Evolutionary conservation across 345 rosid species (phyloP).

Genomic region (Pistacia atlantica): DNA sequence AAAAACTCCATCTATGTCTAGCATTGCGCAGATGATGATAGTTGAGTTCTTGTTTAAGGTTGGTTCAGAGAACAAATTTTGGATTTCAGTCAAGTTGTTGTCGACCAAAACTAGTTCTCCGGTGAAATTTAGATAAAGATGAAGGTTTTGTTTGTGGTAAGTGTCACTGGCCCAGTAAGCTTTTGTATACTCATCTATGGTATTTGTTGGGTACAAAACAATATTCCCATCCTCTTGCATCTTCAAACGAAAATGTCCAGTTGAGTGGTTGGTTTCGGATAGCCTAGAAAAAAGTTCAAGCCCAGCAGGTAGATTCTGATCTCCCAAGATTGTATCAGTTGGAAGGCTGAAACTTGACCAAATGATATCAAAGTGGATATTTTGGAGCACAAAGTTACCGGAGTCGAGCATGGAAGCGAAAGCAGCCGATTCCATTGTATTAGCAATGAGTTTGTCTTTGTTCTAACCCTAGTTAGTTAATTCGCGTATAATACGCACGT

Average conservation of each 20-base stretch:
- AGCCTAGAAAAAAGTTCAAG: conserved; percentile 16
- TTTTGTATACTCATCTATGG: not conserved
- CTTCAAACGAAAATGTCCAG: conserved; percentile 26
- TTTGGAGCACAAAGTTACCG: conserved; percentile 37
- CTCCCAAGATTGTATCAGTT: conserved; percentile 1
- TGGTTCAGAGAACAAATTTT: too few relatives aligned
- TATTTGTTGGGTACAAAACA: not conserved
- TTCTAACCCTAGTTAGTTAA: too few relatives aligned
- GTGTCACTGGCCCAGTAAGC: conserved; percentile 18
- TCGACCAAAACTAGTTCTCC: not conserved
- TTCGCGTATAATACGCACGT: too few relatives aligned
- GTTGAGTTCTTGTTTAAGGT: too few relatives aligned
- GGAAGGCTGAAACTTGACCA: conserved; percentile 31
- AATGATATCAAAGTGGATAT: not conserved
- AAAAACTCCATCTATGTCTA: too few relatives aligned
- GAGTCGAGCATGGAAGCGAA: conserved; percentile 40
- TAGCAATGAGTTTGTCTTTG: too few relatives aligned
- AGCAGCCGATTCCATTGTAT: not conserved
- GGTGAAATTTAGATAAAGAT: not conserved
- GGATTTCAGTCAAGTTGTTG: not conserved
- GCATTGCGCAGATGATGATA: too few relatives aligned
- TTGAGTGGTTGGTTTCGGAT: conserved; percentile 13
- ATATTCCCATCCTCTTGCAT: conserved; percentile 12
- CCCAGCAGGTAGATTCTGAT: conserved; percentile 18
- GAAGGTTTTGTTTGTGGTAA: not conserved